Conservation (phyloP, 352 stramenopile species). For the Elongisporangium prolatum region DNA sequence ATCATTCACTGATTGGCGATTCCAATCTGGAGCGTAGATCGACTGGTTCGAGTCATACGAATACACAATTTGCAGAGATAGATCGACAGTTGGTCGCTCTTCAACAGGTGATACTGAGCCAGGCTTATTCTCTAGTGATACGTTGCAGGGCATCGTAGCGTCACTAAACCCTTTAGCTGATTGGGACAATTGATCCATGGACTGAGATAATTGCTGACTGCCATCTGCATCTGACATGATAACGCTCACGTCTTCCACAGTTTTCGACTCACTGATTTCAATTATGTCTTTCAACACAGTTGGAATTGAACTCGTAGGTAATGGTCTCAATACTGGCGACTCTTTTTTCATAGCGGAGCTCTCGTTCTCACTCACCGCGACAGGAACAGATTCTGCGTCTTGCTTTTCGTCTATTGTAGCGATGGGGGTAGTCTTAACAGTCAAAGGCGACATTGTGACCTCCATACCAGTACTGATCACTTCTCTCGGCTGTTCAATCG, state of each 20-base stretch:
- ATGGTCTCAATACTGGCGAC: background rate
- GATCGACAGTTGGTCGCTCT: constrained; percentile 6
- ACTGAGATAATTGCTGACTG: background rate
- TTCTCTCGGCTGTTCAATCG: background rate
- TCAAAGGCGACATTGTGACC: background rate
- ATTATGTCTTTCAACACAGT: background rate
- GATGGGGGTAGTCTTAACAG: background rate
- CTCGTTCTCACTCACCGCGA: background rate
- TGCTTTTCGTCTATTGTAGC: background rate
- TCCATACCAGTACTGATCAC: background rate
- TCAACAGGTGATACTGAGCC: background rate
- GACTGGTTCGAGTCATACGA: constrained; percentile 26
- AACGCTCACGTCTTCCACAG: background rate
- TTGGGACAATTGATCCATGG: background rate
- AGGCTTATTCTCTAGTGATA: background rate
- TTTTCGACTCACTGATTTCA: background rate
- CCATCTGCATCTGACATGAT: background rate
- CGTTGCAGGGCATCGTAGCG: background rate
- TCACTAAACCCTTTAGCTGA: constrained; percentile 4
- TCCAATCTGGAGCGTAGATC: constrained; percentile 10
- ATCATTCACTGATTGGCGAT: background rate
- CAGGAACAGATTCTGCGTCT: background rate
- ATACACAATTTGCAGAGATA: constrained; percentile 18
- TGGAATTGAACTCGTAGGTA: background rate
- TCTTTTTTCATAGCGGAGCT: background rate